phyloP scores from a whole-genome alignment of 2,329 filamentous ascomycete species.

The Aspergillus fructus region DNA sequence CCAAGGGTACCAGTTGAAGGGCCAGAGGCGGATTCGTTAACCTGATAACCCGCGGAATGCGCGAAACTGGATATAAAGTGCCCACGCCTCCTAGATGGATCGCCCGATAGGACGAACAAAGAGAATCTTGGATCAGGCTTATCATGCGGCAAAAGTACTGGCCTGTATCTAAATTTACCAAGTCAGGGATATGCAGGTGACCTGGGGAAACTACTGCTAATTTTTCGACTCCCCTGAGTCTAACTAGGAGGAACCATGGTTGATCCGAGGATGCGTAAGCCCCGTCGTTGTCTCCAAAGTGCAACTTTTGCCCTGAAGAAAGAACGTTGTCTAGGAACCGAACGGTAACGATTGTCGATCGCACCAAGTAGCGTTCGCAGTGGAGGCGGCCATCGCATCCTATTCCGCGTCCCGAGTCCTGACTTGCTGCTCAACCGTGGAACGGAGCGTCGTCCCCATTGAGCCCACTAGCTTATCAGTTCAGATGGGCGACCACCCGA shows the following conservation, averaged over 20 bases:
- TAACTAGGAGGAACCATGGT: not conserved
- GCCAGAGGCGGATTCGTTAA: too few species aligned
- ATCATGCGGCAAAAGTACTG: not conserved
- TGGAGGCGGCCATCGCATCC: slow-evolving; percentile 1
- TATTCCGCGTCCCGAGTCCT: not conserved
- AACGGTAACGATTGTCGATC: slow-evolving; percentile 1
- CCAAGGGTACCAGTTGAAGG: too few species aligned
- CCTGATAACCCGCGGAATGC: too few species aligned
- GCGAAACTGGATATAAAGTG: not conserved
- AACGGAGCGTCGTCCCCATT: not conserved
- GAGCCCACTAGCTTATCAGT: slow-evolving; percentile 14
- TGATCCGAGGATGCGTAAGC: too few species aligned
- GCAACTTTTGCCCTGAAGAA: not conserved
- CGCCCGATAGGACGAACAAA: not conserved
- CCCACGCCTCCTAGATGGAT: not conserved
- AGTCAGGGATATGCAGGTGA: not conserved
- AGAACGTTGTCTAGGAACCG: not conserved
- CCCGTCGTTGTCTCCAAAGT: not conserved
- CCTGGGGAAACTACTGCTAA: not conserved
- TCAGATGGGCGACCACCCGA: not conserved
- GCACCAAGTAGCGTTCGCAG: not conserved
- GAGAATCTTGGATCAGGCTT: too few species aligned
- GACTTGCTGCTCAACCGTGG: not conserved
- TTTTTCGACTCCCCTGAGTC: not conserved
- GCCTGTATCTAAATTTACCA: not conserved